Percentiles rank a stretch among this genome's conserved stretches.
Evolutionary conservation across 2,329 filamentous ascomycete species (phyloP).

Genomic region (Celoporthe dispersa): DNA sequence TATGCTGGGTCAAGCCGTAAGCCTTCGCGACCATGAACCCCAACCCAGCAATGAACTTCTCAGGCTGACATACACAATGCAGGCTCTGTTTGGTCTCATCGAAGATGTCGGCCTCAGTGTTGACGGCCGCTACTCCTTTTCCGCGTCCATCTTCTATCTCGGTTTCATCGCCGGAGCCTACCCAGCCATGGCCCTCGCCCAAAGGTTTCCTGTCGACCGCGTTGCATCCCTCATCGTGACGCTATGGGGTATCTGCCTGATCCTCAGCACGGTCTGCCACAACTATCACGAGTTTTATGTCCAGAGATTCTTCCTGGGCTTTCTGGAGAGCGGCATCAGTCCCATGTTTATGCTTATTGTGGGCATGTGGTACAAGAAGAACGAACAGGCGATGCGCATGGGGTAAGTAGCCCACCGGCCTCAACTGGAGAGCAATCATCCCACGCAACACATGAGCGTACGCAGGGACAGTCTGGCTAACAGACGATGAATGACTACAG

Average conservation of each 20-base stretch:
- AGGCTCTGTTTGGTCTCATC: conserved; percentile 48
- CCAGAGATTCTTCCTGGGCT: conserved; percentile 59
- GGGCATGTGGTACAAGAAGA: conserved; percentile 46
- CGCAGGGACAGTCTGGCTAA: background rate
- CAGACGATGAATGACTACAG: background rate
- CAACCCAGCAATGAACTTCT: background rate
- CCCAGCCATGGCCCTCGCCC: conserved; percentile 46
- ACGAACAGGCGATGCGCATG: conserved; percentile 45
- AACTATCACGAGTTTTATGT: conserved; percentile 45
- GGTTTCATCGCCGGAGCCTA: conserved; percentile 54
- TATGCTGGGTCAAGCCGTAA: conserved; percentile 57
- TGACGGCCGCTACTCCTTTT: conserved; percentile 50
- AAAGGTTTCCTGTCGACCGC: conserved; percentile 50
- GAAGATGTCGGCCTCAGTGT: conserved; percentile 45
- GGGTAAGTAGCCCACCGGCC: conserved; percentile 32
- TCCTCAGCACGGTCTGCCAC: conserved; percentile 43
- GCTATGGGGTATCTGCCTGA: conserved; percentile 44
- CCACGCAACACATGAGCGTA: background rate
- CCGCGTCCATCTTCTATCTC: conserved; percentile 52
- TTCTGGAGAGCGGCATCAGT: conserved; percentile 59
- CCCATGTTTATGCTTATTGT: conserved; percentile 62
- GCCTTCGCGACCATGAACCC: background rate
- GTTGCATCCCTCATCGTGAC: conserved; percentile 45
- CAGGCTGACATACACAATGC: background rate
- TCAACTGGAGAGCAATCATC: no score